These are phyloP conservation scores for Globisporangium nunn DNA, from an alignment of 352 stramenopile genomes.

Conservation along the genomic window DNA sequence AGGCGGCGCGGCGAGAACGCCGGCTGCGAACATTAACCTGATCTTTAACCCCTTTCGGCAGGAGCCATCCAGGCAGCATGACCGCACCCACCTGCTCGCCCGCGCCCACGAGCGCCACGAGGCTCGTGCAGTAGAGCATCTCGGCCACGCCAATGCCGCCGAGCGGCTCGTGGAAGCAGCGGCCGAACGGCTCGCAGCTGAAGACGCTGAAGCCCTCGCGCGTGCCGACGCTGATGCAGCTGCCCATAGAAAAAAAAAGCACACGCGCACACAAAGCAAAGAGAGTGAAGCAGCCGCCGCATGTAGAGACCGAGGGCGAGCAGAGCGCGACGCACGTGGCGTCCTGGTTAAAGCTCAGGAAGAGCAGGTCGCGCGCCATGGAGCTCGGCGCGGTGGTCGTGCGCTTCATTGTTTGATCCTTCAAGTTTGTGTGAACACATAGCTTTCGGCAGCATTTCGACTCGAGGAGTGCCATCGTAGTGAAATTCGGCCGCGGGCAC, in stretches of 20 bases:
- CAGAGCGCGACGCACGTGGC: constrained; percentile 50
- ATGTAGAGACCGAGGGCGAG: not conserved
- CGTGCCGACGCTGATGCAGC: constrained; percentile 88
- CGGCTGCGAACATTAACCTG: constrained; percentile 25
- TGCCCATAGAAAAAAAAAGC: constrained; percentile 15
- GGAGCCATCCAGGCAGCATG: too few relatives aligned
- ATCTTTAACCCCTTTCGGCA: too few relatives aligned
- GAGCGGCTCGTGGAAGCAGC: constrained; percentile 83
- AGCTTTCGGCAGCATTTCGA: too few relatives aligned
- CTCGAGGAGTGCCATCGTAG: too few relatives aligned
- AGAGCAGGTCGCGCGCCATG: constrained; percentile 57
- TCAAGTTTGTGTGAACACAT: too few relatives aligned
- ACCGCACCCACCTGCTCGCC: constrained; percentile 61
- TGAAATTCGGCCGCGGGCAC: too few relatives aligned
- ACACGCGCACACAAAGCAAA: too few relatives aligned
- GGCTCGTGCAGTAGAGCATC: constrained; percentile 91
- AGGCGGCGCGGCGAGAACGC: constrained; percentile 88
- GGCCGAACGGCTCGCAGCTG: constrained; percentile 89
- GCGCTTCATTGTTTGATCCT: too few relatives aligned
- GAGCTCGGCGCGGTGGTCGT: too few relatives aligned
- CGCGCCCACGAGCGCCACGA: constrained; percentile 88
- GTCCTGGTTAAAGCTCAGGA: constrained; percentile 91
- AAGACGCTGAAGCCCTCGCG: constrained; percentile 86
- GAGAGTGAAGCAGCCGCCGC: too few relatives aligned
- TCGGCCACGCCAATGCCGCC: constrained; percentile 88